Percentiles rank a stretch among this genome's conserved stretches.
Conservation (phyloP, 306 rosid species). For the Vicia faba region DNA sequence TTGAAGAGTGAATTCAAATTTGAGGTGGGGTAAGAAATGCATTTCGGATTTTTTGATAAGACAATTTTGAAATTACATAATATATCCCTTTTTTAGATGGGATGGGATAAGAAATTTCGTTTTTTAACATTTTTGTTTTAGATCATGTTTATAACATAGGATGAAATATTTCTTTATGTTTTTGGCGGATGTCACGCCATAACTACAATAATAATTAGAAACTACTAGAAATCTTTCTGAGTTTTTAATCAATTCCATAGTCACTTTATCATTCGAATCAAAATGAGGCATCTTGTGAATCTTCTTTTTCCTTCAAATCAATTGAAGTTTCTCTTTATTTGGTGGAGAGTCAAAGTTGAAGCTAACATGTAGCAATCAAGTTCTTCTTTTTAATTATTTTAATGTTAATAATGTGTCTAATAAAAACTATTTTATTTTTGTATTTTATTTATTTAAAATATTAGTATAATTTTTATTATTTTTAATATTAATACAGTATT, state of each 20-base stretch:
- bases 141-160: conserved; percentile 25
- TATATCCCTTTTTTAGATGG: too few species aligned
- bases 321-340: conserved; percentile 31
- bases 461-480: too few species aligned
- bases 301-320: conserved; percentile 40
- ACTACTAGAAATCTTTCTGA: conserved; percentile 28
- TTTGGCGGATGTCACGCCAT: conserved; percentile 37
- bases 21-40: too few species aligned
- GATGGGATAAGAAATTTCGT: too few species aligned
- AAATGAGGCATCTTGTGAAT: conserved; percentile 38
- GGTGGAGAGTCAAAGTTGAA: conserved; percentile 48
- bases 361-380: conserved; percentile 52
- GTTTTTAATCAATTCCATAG: conserved; percentile 28
- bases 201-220: conserved; percentile 42
- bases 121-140: not conserved
- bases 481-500: too few species aligned
- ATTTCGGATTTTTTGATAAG: too few species aligned
- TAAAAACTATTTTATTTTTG: too few species aligned
- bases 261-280: conserved; percentile 37
- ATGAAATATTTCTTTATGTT: not conserved
- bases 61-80: too few species aligned
- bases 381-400: conserved; percentile 38
- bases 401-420: not conserved
- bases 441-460: too few species aligned
- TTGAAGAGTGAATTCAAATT: too few species aligned